A percentile compares a stretch with the other conserved stretches of the same genome.
phyloP scores from a whole-genome alignment of 306 rosid species.

The Acacia acuminata region DNA sequence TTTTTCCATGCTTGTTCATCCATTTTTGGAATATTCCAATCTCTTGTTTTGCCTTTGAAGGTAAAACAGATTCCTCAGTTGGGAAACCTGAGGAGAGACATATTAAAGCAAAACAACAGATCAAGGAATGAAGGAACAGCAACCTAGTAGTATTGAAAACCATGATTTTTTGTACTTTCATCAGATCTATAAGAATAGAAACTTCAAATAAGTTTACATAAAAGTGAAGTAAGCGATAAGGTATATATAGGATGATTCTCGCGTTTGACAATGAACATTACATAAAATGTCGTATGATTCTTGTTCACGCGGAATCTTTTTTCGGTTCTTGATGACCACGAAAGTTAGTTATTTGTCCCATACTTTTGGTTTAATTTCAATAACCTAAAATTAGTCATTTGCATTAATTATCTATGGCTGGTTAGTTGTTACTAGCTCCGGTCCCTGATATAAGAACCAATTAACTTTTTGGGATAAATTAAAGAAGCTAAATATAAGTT shows the following conservation, averaged over 20 bases:
- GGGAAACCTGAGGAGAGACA: constrained; percentile 26
- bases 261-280: too few species aligned
- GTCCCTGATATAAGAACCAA: too few species aligned
- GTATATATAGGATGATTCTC: background rate
- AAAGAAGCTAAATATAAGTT: too few species aligned
- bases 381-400: too few species aligned
- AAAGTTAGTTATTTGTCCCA: too few species aligned
- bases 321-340: too few species aligned
- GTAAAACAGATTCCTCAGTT: constrained; percentile 3
- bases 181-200: background rate
- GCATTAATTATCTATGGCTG: background rate
- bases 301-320: too few species aligned
- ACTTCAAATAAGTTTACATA: background rate
- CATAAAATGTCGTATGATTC: too few species aligned
- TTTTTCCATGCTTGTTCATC: constrained; percentile 41
- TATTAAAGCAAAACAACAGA: background rate
- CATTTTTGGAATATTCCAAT: constrained; percentile 44
- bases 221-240: background rate
- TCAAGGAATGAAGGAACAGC: background rate
- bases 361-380: too few species aligned
- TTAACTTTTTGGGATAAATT: too few species aligned
- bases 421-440: too few species aligned
- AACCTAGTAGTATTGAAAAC: background rate
- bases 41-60: constrained; percentile 35
- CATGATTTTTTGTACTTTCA: background rate